Evolutionary conservation across 345 rosid genomes (phyloP).

Genomic region (Bruguiera parviflora): DNA sequence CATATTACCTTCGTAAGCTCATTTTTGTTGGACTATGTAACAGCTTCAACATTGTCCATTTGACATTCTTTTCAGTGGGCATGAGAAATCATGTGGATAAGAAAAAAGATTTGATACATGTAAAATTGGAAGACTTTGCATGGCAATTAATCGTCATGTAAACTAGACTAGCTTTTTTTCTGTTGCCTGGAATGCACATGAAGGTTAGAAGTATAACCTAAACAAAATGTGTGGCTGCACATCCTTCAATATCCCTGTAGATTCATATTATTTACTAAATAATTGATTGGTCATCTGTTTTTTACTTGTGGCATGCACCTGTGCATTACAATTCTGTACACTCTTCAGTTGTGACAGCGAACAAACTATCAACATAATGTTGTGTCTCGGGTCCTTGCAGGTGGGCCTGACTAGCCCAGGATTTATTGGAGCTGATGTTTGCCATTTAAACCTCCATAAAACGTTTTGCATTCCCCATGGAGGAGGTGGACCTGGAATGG

Average conservation of each 20-base stretch:
- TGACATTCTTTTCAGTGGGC: background rate
- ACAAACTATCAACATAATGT: background rate
- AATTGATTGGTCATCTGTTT: background rate
- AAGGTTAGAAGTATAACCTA: background rate
- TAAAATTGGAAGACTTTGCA: constrained; percentile 1
- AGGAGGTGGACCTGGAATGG: constrained; percentile 99
- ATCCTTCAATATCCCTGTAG: background rate
- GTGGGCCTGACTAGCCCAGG: constrained; percentile 99
- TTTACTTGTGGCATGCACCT: background rate
- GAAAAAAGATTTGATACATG: background rate
- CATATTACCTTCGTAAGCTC: background rate
- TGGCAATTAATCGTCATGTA: background rate
- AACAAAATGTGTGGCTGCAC: background rate
- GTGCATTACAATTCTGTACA: background rate
- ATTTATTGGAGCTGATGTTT: constrained; percentile 96
- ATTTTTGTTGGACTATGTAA: background rate
- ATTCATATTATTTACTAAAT: background rate
- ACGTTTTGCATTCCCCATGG: constrained; percentile 99
- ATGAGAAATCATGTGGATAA: background rate
- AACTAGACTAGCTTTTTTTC: constrained; percentile 3
- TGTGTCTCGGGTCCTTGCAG: constrained; percentile 29
- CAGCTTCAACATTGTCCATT: background rate
- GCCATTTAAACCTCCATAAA: constrained; percentile 98
- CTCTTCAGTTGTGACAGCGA: background rate
- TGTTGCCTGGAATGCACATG: background rate